These are phyloP conservation scores for Dicorynia guianensis DNA, from an alignment of 306 rosid species.

Conservation along the genomic window DNA sequence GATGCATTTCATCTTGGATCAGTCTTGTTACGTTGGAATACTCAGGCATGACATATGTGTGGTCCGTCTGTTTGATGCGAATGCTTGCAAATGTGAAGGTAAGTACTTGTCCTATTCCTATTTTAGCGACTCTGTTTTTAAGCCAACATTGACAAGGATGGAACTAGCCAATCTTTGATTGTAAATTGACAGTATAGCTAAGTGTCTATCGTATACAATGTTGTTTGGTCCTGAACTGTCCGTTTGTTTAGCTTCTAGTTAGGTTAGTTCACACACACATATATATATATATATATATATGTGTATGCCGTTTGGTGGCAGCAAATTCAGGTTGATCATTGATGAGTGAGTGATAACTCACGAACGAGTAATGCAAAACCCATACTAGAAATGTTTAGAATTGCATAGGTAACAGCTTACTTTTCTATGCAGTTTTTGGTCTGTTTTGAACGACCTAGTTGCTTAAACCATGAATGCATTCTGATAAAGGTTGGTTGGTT, in stretches of 20 bases:
- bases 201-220: slow-evolving; percentile 27
- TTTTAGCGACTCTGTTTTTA: not conserved
- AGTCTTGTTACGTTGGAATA: slow-evolving; percentile 3
- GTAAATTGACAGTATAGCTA: not conserved
- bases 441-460: slow-evolving; percentile 5
- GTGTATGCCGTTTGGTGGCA: slow-evolving; percentile 22
- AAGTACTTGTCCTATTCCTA: not conserved
- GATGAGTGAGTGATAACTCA: slow-evolving; percentile 17
- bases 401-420: no score
- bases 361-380: no score
- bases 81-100: slow-evolving; percentile 21
- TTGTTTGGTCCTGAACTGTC: slow-evolving; percentile 8
- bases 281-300: no score
- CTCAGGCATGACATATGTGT: slow-evolving; percentile 22
- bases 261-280: slow-evolving; percentile 17
- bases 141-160: not conserved
- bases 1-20: not conserved
- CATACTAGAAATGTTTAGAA: no score
- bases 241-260: slow-evolving; percentile 1
- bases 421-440: not conserved
- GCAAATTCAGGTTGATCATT: slow-evolving; percentile 12
- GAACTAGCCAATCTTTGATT: not conserved
- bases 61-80: slow-evolving; percentile 27
- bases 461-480: slow-evolving; percentile 26
- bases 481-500: not conserved